Evolutionary conservation across 1,284 basidiomycete species (phyloP), one percentile per base, ranked within the genome.

Genomic region (Puccinia coronata): DNA sequence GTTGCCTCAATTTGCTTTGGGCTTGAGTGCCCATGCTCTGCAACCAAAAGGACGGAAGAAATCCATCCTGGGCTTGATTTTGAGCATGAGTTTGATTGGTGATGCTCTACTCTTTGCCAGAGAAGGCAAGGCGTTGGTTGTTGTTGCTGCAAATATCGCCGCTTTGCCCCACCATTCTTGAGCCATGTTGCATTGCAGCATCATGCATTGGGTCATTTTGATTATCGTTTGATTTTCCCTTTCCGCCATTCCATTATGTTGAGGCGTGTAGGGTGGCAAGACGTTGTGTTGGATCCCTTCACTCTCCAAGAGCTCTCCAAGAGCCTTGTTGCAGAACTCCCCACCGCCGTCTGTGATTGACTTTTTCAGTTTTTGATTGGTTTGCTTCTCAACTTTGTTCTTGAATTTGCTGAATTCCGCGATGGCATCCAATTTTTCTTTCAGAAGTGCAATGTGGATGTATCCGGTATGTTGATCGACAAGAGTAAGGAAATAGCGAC

Each of bases 311-410:
- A 39, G 18, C 1, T 36, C 31, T 28, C 34, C 23, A 9, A 65
- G 61, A 31, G 31, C 8, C 4, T 18, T 2, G 16, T 65, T 65
- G n/a, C n/a, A n/a, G n/a, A n/a, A n/a, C n/a, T n/a, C n/a, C n/a
- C n/a, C n/a, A n/a, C n/a, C n/a, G n/a, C 23, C 61, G 31, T 65
- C 61, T n/a, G 61, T 65, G 16, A 65, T 18, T 39, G 39, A n/a
- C 61, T 23, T 36, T 36, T 39, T 65, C 2, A 65, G 23, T 2
- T 18, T 5, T 6, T 34, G 5, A 18, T 34, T 34, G 12, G 61
- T 65, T n/a, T 65, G 61, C 16, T 65, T 65, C 31, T 65, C 61
- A n/a, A n/a, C n/a, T n/a, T n/a, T n/a, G n/a, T n/a, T n/a, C 16
- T 36, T 25, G 20, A 39, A 39, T 11, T 16, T 65, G 36, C 20